A percentile compares a stretch with the other conserved stretches of the same genome.
Evolutionary conservation across 441 rosid species (phyloP).

Genomic region (Pelargonium citronellum): DNA sequence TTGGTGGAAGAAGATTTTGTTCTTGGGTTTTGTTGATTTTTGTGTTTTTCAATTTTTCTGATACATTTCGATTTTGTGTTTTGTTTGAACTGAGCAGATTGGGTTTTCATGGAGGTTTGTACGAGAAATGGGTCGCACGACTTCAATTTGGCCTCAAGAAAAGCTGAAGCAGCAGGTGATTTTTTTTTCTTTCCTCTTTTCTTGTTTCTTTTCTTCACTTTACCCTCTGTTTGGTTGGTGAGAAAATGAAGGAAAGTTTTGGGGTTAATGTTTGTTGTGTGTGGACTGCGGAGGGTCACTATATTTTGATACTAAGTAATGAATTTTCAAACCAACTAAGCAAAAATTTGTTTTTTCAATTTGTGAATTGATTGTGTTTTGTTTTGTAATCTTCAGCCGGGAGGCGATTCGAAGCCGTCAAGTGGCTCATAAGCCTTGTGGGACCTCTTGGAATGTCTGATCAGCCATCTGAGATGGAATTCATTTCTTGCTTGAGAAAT

Average conservation of each 20-base stretch:
- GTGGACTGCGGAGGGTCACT: not conserved
- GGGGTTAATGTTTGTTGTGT: not conserved
- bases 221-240: constrained; percentile 7
- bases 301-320: no score
- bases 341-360: not conserved
- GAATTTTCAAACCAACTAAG: not conserved
- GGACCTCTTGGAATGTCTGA: constrained; percentile 56
- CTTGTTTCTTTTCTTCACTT: not conserved
- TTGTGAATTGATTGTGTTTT: constrained; percentile 1
- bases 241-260: constrained; percentile 14
- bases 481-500: constrained; percentile 79
- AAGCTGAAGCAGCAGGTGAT: constrained; percentile 84
- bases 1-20: not conserved
- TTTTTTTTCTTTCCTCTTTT: not conserved
- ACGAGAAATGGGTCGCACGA: constrained; percentile 52
- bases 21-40: constrained; percentile 1
- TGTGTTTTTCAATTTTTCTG: not conserved
- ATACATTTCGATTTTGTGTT: not conserved
- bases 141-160: constrained; percentile 68
- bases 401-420: constrained; percentile 61
- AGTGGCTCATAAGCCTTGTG: constrained; percentile 67
- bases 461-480: constrained; percentile 69
- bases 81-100: constrained; percentile 12
- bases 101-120: constrained; percentile 41
- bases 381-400: constrained; percentile 35